A percentile compares a stretch with the other conserved stretches of the same genome.
Evolutionary conservation across 2,329 filamentous ascomycete genomes (phyloP).

Genomic region (Colletotrichum liriopes): DNA sequence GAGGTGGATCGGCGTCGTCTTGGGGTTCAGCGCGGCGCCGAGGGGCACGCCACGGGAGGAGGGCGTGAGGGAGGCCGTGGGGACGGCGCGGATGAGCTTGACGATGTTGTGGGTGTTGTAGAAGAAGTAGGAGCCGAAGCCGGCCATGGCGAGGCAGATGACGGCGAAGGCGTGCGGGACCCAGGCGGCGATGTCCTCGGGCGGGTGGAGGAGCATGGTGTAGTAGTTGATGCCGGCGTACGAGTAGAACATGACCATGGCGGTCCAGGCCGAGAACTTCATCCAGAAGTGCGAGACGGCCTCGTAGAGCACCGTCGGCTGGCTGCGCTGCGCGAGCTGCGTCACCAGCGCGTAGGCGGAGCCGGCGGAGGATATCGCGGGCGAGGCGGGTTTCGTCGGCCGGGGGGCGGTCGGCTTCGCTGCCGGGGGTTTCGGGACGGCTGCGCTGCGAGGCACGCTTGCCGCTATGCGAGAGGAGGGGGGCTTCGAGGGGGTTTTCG

Average conservation of each 20-base stretch:
- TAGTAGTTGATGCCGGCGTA: constrained; percentile 68
- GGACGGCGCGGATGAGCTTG: constrained; percentile 70
- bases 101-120: constrained; percentile 72
- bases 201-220: constrained; percentile 63
- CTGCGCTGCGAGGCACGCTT: neutral
- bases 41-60: constrained; percentile 1
- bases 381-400: neutral
- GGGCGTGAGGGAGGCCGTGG: constrained; percentile 47
- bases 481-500: constrained; percentile 5
- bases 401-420: neutral
- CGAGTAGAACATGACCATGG: constrained; percentile 67
- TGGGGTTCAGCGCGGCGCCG: constrained; percentile 37
- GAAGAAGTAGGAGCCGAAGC: constrained; percentile 73
- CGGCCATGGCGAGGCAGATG: constrained; percentile 72
- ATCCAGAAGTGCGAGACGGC: constrained; percentile 76
- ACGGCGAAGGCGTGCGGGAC: constrained; percentile 71
- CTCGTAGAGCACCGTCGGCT: constrained; percentile 75
- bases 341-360: constrained; percentile 64
- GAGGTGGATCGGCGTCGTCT: constrained; percentile 58
- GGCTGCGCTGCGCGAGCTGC: constrained; percentile 69
- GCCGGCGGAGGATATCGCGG: constrained; percentile 11
- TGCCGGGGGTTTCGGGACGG: constrained; percentile 3
- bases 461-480: neutral
- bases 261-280: constrained; percentile 72
- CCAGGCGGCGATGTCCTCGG: constrained; percentile 69